Evolutionary conservation across 257 asterid genomes (phyloP).

Genomic region (Fraxinus anomala): DNA sequence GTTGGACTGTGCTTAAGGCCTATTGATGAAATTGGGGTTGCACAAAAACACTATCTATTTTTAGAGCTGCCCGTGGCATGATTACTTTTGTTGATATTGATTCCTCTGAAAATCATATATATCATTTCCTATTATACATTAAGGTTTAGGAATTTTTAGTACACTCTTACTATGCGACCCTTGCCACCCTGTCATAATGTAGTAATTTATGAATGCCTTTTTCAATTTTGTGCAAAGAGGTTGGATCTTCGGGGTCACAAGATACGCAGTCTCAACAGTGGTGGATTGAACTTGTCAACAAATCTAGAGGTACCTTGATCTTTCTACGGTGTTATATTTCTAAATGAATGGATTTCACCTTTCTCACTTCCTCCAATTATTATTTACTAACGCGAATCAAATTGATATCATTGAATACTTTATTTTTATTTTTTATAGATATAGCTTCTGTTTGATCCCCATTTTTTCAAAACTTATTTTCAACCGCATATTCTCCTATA

Average conservation of each 20-base stretch:
- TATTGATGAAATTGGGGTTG: conserved; percentile 7
- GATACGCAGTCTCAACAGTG: conserved; percentile 70
- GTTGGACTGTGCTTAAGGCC: conserved; percentile 11
- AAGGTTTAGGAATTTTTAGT: conserved; percentile 8
- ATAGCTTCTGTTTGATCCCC: neutral
- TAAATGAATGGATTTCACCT: neutral
- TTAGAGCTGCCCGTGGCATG: conserved; percentile 1
- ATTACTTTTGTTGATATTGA: conserved; percentile 17
- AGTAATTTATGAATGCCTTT: conserved; percentile 24
- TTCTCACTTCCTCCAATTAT: neutral
- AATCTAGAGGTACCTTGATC: conserved; percentile 72
- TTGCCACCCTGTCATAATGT: conserved; percentile 12
- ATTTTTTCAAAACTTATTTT: no score
- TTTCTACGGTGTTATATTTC: neutral
- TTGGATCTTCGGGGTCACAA: conserved; percentile 98
- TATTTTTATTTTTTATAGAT: neutral
- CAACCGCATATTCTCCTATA: no score
- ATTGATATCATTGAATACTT: neutral
- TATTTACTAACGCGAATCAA: neutral
- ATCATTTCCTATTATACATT: conserved; percentile 8
- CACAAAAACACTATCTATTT: conserved; percentile 2
- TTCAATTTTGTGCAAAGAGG: conserved; percentile 54
- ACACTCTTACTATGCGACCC: conserved; percentile 21
- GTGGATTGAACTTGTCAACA: conserved; percentile 77
- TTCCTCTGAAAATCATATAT: neutral